Evolutionary conservation across 495 filamentous ascomycete genomes (phyloP), one percentile per base, ranked within the genome.

Genomic region (Aspergillus sclerotioniger): DNA sequence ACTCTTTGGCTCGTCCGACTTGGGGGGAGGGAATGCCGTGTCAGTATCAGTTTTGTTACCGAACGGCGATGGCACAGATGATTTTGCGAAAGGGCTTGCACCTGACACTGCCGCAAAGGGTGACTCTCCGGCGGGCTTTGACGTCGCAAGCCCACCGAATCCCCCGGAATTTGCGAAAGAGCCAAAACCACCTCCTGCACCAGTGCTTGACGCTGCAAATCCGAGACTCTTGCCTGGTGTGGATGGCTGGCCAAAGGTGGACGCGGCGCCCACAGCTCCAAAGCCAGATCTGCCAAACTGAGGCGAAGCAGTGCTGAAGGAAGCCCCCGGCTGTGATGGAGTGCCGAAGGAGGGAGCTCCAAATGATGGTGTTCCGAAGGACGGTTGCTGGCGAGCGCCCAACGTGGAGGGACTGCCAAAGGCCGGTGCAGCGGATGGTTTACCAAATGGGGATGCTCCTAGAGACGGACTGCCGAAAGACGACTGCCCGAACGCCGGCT

Each of bases 241-340:
- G 31, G 61, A 68, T 17, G 73, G 57, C 56, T 77, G 67, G 25
- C 75, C 80, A 51, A 83, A 80, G 7, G 67, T 28, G 43, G 73
- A 65, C 28, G 66, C 56, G 6, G 67, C 51, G n/a, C 58, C 66
- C 41, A 77, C 72, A 0, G 77, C 73, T 1, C 76, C 83, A 59
- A 90, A 86, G 47, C 74, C 66, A 37, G 69, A 63, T 47, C 71
- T 58, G 16, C 74, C 75, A 48, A 79, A 76, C 52, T 66, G 50
- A 0, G 70, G 46, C 31, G 32, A 19, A 8, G 67, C 29, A 13
- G 63, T 39, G 48, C 74, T 72, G 61, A 75, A 74, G 0, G 58
- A 32, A 37, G 67, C 28, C 1, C 64, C 66, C 9, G 62, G 49
- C 48, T 64, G 79, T 68, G 71, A 67, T 8, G 69, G 62, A 7